Evolutionary conservation across 169 alveolate species (phyloP), one percentile per base, ranked within the genome.

Genomic region (Cryptosporidium sp.): DNA sequence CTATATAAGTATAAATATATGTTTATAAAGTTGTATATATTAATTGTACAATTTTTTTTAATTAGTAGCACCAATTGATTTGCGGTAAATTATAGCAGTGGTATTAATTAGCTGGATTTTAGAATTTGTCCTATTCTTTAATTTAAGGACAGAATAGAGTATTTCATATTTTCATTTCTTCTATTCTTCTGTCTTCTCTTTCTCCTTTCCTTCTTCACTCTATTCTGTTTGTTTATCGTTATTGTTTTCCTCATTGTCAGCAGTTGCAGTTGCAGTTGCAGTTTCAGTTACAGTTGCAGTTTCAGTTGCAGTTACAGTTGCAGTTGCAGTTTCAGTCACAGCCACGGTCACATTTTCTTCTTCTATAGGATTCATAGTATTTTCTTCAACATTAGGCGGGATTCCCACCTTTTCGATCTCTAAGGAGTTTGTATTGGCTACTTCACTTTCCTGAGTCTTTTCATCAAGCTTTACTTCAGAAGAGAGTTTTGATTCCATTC

Each of bases 401-500:
- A 0, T 33, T 9, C 6, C 67, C 8, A 29, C 31, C 37, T 56
- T 26, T 56, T 14, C 56, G 12, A 21, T 48, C 2, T n/a, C 67
- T 5, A 26, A 26, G 18, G 67, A 21, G 12, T n/a, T 5, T n/a
- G 67, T 23, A 37, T 10, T 31, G 14, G 6, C 51, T 65, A 7
- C n/a, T 65, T 70, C 51, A 51, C 12, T 21, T 2, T 70, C 85
- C 23, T 23, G 37, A 3, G 3, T 45, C 16, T 70, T 73, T 23
- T 33, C 72, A 21, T 65, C 72, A 14, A 18, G 29, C 18, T 60
- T 60, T 10, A n/a, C 37, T 18, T 60, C 69, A 9, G 69, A 26
- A 3, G 69, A 60, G 12, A 60, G 69, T n/a, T 65, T 65, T 2
- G 72, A 70, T 21, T 70, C 65, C 45, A 23, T 44, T n/a, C 84